Conservation (phyloP, 2,329 filamentous ascomycete genomes). For the Aaosphaeria arxii region DNA sequence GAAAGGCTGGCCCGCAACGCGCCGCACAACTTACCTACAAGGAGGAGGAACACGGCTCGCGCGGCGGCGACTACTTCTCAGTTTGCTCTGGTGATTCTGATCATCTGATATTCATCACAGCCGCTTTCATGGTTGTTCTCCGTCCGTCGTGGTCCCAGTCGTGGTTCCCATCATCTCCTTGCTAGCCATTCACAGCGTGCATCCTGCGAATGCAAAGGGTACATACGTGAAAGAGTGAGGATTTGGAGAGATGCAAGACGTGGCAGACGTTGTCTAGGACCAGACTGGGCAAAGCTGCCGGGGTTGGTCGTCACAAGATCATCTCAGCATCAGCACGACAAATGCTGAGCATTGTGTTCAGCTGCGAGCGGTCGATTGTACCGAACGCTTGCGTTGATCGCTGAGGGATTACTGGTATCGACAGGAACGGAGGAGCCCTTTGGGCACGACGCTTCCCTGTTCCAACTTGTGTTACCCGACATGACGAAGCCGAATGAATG, state of each 20-base stretch:
- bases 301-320: slow-evolving; percentile 23
- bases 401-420: no score
- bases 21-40: no score
- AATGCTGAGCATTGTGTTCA: no score
- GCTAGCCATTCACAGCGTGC: slow-evolving; percentile 11
- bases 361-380: no score
- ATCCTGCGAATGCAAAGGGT: slow-evolving; percentile 12
- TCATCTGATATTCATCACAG: slow-evolving; percentile 34
- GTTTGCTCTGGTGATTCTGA: slow-evolving; percentile 15
- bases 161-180: slow-evolving; percentile 1
- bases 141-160: slow-evolving; percentile 30
- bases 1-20: no score
- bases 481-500: background rate
- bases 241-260: slow-evolving; percentile 23
- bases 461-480: background rate
- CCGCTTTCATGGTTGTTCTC: slow-evolving; percentile 12
- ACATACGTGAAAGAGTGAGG: slow-evolving; percentile 2
- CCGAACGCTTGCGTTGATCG: no score
- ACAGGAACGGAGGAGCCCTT: background rate
- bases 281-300: background rate
- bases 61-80: no score
- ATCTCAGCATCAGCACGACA: slow-evolving; percentile 18
- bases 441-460: slow-evolving; percentile 1
- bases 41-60: no score
- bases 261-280: slow-evolving; percentile 22